These are phyloP conservation scores for Circinella umbellata DNA, from an alignment of 371 early-diverging fungal species.

Conservation along the genomic window DNA sequence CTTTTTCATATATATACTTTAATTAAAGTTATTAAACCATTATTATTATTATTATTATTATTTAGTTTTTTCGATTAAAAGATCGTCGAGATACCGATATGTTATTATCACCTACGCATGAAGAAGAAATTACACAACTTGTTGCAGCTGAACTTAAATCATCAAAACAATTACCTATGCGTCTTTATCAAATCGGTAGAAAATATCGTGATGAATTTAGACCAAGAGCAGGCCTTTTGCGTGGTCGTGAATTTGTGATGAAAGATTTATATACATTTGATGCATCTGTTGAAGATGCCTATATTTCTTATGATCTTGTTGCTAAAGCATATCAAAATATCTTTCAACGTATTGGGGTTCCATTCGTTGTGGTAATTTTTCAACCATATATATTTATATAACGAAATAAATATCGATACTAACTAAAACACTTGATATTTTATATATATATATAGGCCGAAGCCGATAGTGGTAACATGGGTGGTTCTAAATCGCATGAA, in stretches of 20 bases:
- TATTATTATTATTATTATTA: too few relatives aligned
- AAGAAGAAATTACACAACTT: slow-evolving; percentile 88
- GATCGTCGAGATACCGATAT: slow-evolving; percentile 80
- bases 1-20: too few relatives aligned
- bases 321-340: slow-evolving; percentile 75
- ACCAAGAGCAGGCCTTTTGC: slow-evolving; percentile 81
- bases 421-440: neutral
- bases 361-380: slow-evolving; percentile 79
- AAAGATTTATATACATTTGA: slow-evolving; percentile 95
- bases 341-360: slow-evolving; percentile 75
- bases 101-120: slow-evolving; percentile 88
- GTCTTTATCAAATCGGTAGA: slow-evolving; percentile 88
- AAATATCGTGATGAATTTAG: slow-evolving; percentile 89
- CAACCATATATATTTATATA: neutral
- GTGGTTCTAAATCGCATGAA: slow-evolving; percentile 88
- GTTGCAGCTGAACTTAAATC: slow-evolving; percentile 72
- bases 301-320: slow-evolving; percentile 74
- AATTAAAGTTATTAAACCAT: too few relatives aligned
- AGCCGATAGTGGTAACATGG: slow-evolving; percentile 92
- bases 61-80: slow-evolving; percentile 75
- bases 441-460: slow-evolving; percentile 66
- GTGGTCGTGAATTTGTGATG: slow-evolving; percentile 94
- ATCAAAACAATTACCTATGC: slow-evolving; percentile 78
- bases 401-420: neutral
- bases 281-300: slow-evolving; percentile 66